Conservation (phyloP, 306 rosid genomes). For the Gillenia trifoliata region DNA sequence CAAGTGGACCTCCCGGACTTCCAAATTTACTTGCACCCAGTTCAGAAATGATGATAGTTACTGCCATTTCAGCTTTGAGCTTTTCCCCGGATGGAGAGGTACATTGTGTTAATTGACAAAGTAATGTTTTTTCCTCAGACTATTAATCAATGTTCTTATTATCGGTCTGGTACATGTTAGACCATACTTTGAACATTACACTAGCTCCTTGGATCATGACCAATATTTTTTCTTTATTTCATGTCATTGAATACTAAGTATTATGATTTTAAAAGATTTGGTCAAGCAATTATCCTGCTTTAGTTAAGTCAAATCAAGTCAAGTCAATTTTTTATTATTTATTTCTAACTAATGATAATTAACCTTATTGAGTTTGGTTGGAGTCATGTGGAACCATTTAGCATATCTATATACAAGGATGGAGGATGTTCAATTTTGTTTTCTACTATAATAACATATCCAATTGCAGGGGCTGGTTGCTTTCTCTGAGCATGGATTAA, state of each 20-base stretch:
- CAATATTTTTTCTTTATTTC: not conserved
- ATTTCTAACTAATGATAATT: not conserved
- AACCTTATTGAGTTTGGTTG: not conserved
- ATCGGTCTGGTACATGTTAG: not conserved
- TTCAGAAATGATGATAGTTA: conserved; percentile 48
- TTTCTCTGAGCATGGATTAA: conserved; percentile 86
- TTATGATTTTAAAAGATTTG: not conserved
- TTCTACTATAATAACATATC: conserved; percentile 12
- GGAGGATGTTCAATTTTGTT: not conserved
- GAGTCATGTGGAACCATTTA: not conserved
- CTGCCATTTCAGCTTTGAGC: conserved; percentile 86
- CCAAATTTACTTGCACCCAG: conserved; percentile 71
- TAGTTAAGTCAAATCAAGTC: not conserved
- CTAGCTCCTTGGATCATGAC: not conserved
- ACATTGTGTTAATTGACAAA: conserved; percentile 9
- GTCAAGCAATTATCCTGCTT: not conserved
- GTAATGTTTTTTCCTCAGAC: not conserved
- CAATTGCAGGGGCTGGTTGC: conserved; percentile 80
- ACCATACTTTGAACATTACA: not conserved
- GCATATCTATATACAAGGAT: conserved; percentile 1
- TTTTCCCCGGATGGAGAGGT: conserved; percentile 99
- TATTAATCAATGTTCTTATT: not conserved
- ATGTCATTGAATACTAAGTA: not conserved
- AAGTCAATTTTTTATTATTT: not conserved
- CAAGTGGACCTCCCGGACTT: conserved; percentile 99